These are phyloP conservation scores for Flaveria brownii DNA, from an alignment of 129 eudicot species.

Conservation along the genomic window DNA sequence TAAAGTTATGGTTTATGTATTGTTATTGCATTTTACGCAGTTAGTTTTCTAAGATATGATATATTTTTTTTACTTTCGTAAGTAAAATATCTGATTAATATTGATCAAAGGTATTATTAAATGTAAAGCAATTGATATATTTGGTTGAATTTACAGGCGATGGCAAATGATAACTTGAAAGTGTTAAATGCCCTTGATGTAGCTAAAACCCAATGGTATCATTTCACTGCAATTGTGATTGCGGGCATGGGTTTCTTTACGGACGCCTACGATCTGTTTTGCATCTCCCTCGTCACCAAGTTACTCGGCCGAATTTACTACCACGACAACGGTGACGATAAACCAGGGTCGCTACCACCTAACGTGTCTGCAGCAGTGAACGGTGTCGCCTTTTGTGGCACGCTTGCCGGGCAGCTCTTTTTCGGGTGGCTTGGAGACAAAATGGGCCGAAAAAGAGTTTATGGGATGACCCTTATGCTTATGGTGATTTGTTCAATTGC, in stretches of 20 bases:
- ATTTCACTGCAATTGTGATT: constrained; percentile 68
- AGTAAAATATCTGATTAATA: too few relatives aligned
- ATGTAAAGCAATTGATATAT: too few relatives aligned
- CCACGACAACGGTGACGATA: constrained; percentile 28
- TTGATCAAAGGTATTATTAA: not conserved
- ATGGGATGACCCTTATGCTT: constrained; percentile 61
- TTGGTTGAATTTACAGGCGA: constrained; percentile 23
- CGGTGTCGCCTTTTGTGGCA: constrained; percentile 67
- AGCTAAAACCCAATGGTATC: constrained; percentile 78
- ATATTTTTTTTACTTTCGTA: too few relatives aligned
- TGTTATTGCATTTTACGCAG: too few relatives aligned
- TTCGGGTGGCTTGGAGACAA: constrained; percentile 83
- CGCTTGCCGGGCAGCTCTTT: constrained; percentile 65
- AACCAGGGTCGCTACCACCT: constrained; percentile 62
- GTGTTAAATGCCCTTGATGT: constrained; percentile 73
- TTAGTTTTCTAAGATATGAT: too few relatives aligned
- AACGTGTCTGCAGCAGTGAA: constrained; percentile 58
- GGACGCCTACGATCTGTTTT: constrained; percentile 73
- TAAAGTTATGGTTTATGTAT: too few relatives aligned
- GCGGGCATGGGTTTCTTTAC: constrained; percentile 86
- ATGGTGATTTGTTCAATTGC: constrained; percentile 73
- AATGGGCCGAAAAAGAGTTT: constrained; percentile 62
- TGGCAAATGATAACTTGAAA: constrained; percentile 56
- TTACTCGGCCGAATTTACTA: constrained; percentile 70
- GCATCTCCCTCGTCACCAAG: constrained; percentile 69